Base-by-base conservation (phyloP, 1,139 yeast genomes). In the Geotrichum klebahnii region DNA sequence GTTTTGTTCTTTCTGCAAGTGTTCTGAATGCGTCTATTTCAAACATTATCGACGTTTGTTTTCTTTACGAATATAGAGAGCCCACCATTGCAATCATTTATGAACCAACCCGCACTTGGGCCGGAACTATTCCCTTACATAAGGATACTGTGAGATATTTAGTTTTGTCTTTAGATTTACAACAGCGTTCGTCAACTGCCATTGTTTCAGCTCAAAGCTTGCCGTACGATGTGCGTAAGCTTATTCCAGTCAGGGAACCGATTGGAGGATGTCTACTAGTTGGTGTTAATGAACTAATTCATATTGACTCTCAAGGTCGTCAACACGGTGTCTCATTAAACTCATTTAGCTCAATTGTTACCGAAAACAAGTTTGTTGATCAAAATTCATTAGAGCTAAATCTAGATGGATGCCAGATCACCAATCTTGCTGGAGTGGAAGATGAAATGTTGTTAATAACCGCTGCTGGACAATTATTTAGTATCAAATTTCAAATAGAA, bases 291-390 rank as follows among this genome's bases (percentile, higher is more conserved):
- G 88, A 84, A 58, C 60, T 90, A 14, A 70, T 88, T 16, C 94
- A 87, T 64, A 77, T 89, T 20, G 96, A 89, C 62, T 81, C 87
- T 47, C 82, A 94, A 1, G 97, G 97, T 8, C 78, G 84, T 23
- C 66, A 76, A 1, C 78, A 80, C 58, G 84, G 90, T 35, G 71
- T 84, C 0, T 82, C 84, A 1, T 80, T 84, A 4, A 87, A 86
- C 62, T 32, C 42, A 5, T 70, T 73, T 52, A 83, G 58, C 43
- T 77, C 81, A 14, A 69, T 72, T 28, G 72, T 74, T 37, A 78
- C 90, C 0, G 71, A 75, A 5, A 71, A 81, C 43, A 72, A 72
- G 16, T 57, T 76, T 54, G 68, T 69, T 26, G 88, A 85, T 61
- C 79, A 78, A 51, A 67, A 79, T 0, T 65, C 67, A 8, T 70